A percentile compares a stretch with the other conserved stretches of the same genome.
Conservation (phyloP, 116 monocot species). For the Dioscorea cayenensis region DNA sequence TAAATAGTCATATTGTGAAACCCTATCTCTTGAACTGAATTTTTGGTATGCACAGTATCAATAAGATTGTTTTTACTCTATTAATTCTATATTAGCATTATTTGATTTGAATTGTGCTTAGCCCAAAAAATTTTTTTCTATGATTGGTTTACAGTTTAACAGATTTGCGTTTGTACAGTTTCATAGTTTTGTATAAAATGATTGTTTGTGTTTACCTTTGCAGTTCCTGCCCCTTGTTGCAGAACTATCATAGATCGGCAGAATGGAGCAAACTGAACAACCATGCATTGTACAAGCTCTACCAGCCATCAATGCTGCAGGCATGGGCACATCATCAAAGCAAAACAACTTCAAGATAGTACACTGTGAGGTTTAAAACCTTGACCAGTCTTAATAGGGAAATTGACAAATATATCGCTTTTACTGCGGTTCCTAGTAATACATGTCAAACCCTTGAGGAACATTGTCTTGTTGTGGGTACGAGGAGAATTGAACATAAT, state of each 20-base stretch:
- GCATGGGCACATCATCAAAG: neutral
- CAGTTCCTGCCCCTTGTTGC: neutral
- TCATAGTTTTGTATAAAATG: no score
- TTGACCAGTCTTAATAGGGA: neutral
- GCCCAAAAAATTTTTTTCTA: no score
- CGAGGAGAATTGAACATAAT: neutral
- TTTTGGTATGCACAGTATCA: no score
- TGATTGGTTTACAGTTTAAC: no score
- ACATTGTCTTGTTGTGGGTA: neutral
- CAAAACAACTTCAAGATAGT: neutral
- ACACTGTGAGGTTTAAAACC: neutral
- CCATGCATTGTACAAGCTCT: slow-evolving; percentile 2
- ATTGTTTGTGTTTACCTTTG: no score
- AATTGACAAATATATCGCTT: neutral
- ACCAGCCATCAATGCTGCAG: neutral
- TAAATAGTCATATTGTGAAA: no score
- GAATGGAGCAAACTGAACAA: neutral
- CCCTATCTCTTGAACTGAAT: no score
- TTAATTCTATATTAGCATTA: no score
- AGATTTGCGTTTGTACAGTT: no score
- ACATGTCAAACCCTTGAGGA: neutral
- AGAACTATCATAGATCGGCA: neutral
- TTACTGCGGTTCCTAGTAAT: neutral
- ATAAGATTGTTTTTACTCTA: no score
- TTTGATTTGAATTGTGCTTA: no score